A percentile compares a stretch with the other conserved stretches of the same genome.
phyloP scores from a whole-genome alignment of 2,329 filamentous ascomycete species.

The Sporothrix globosa region DNA sequence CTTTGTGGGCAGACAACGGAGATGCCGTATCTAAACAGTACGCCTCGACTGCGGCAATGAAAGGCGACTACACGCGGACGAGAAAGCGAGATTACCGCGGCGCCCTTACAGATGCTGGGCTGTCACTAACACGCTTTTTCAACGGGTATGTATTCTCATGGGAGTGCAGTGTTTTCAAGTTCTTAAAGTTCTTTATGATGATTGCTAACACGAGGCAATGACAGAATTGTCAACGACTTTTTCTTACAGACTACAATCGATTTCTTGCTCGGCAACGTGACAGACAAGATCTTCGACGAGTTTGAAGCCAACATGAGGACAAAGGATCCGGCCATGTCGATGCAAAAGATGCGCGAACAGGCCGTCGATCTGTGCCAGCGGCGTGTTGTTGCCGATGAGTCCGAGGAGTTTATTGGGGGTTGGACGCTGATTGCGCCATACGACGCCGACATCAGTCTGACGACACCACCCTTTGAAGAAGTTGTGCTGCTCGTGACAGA shows the following conservation, averaged over 20 bases:
- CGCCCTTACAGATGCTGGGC: conserved; percentile 84
- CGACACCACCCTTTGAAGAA: conserved; percentile 79
- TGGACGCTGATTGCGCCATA: conserved; percentile 86
- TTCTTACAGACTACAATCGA: conserved; percentile 96
- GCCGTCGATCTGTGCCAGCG: conserved; percentile 88
- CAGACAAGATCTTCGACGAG: conserved; percentile 83
- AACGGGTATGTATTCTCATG: conserved; percentile 57
- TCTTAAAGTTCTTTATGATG: conserved; percentile 31
- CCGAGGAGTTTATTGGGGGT: conserved; percentile 82
- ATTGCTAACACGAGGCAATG: conserved; percentile 39
- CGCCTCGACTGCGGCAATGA: conserved; percentile 91
- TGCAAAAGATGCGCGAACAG: conserved; percentile 79
- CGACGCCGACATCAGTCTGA: conserved; percentile 65
- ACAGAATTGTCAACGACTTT: conserved; percentile 94
- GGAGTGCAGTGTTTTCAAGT: not conserved
- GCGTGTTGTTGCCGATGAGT: conserved; percentile 80
- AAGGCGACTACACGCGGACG: conserved; percentile 94
- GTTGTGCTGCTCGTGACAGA: conserved; percentile 86
- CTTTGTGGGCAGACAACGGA: conserved; percentile 94
- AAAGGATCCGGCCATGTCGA: conserved; percentile 85
- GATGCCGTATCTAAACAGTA: conserved; percentile 96
- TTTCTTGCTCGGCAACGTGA: conserved; percentile 87
- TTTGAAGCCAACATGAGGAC: conserved; percentile 94
- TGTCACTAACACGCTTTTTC: conserved; percentile 78
- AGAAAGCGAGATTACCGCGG: conserved; percentile 88